Conservation (phyloP, 257 asterid species). For the Solanum bukasovii region DNA sequence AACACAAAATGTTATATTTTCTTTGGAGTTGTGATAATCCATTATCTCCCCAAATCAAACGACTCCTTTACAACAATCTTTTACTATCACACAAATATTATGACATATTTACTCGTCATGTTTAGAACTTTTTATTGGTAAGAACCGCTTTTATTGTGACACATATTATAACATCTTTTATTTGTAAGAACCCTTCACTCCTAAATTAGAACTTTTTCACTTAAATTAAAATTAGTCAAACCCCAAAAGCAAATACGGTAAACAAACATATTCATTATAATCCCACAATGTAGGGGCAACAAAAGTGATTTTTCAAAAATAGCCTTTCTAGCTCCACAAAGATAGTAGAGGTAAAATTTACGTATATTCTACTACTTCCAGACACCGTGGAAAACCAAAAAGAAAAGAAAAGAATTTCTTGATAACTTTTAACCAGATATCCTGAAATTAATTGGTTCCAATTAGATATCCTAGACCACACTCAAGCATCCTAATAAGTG, state of each 20-base stretch:
- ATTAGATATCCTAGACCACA: neutral
- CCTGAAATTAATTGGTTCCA: neutral
- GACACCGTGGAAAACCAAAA: neutral
- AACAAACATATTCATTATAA: neutral
- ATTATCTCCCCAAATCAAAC: neutral
- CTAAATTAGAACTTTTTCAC: neutral
- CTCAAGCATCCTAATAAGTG: neutral
- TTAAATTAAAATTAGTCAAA: neutral
- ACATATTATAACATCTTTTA: neutral
- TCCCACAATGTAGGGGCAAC: neutral
- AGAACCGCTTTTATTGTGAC: neutral
- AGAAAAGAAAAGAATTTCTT: neutral
- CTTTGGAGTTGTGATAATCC: neutral
- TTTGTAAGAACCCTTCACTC: neutral
- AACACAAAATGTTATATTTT: no score
- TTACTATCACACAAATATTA: neutral
- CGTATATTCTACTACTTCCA: neutral
- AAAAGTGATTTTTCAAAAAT: accelerated
- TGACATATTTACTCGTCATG: neutral
- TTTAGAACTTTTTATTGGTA: no score
- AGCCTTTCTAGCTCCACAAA: neutral
- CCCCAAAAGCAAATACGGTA: neutral
- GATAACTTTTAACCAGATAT: neutral
- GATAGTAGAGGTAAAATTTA: no score
- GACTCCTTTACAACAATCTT: neutral